These are phyloP conservation scores for Berberis vulgaris DNA, from an alignment of 164 flowering plant genomes.

Conservation along the genomic window DNA sequence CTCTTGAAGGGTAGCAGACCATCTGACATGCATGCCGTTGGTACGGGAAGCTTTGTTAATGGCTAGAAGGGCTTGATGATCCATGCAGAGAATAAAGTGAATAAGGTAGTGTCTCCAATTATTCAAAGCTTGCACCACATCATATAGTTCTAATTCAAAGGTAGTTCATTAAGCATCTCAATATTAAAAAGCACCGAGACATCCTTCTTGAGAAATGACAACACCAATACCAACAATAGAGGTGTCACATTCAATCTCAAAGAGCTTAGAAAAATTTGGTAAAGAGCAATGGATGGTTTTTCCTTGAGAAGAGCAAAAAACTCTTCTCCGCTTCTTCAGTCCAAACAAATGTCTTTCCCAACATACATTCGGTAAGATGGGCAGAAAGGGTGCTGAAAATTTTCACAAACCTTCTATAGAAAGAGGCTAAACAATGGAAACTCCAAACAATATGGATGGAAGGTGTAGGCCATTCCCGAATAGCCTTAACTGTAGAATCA, in stretches of 20 bases:
- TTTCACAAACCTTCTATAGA: not conserved
- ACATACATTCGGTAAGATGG: not conserved
- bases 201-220: not conserved
- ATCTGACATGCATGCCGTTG: not conserved
- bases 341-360: not conserved
- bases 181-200: not conserved
- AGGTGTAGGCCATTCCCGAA: slow-evolving; percentile 9
- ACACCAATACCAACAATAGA: not conserved
- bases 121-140: not conserved
- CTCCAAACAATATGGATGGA: not conserved
- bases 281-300: not conserved
- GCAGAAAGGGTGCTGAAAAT: not conserved
- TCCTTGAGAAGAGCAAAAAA: not conserved
- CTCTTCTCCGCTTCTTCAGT: not conserved
- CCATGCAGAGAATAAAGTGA: not conserved
- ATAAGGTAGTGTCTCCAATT: not conserved
- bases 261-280: not conserved
- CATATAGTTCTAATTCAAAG: not conserved
- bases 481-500: slow-evolving; percentile 6
- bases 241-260: not conserved
- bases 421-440: slow-evolving; percentile 2
- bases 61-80: not conserved
- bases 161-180: not conserved
- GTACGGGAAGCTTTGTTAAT: not conserved
- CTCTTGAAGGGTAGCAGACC: not conserved